Evolutionary conservation across 495 filamentous ascomycete species (phyloP).

Genomic region (Penicillium diatomitis): DNA sequence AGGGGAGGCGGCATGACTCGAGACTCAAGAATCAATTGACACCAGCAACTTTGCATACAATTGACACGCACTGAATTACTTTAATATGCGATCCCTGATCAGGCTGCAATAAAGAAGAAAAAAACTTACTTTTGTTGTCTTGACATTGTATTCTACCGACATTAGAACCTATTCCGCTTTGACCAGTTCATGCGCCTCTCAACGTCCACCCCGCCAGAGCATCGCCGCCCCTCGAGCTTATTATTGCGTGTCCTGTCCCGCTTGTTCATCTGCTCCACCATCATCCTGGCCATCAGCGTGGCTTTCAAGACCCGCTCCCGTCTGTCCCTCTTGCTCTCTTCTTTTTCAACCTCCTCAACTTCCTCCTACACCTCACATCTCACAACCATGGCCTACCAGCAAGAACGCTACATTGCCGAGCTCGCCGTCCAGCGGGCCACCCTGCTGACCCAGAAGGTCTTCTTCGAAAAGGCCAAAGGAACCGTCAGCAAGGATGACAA

Average conservation of each 20-base stretch:
- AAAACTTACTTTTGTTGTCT: too few species aligned
- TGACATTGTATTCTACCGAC: too few species aligned
- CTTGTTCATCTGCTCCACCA: conserved; percentile 32
- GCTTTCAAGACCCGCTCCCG: conserved; percentile 37
- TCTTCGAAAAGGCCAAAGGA: conserved; percentile 84
- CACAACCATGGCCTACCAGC: conserved; percentile 52
- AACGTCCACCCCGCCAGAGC: neutral
- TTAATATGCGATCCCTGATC: too few species aligned
- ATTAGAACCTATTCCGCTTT: neutral
- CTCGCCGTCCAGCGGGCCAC: conserved; percentile 87
- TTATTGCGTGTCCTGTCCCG: conserved; percentile 27
- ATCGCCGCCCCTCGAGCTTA: conserved; percentile 9
- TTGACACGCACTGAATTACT: too few species aligned
- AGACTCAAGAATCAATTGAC: conserved; percentile 2
- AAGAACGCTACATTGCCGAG: conserved; percentile 78
- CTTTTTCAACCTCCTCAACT: conserved; percentile 14
- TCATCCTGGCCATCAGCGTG: conserved; percentile 42
- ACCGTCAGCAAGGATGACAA: conserved; percentile 89
- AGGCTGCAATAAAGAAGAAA: too few species aligned
- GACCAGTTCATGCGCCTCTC: conserved; percentile 3
- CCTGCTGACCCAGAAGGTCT: conserved; percentile 85
- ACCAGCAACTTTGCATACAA: too few species aligned
- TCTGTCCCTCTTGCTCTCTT: conserved; percentile 29
- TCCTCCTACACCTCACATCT: conserved; percentile 17
- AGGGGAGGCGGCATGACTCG: neutral